Evolutionary conservation across 2,329 filamentous ascomycete genomes (phyloP), one percentile per base, ranked within the genome.

Genomic region (Tolypocladium album): DNA sequence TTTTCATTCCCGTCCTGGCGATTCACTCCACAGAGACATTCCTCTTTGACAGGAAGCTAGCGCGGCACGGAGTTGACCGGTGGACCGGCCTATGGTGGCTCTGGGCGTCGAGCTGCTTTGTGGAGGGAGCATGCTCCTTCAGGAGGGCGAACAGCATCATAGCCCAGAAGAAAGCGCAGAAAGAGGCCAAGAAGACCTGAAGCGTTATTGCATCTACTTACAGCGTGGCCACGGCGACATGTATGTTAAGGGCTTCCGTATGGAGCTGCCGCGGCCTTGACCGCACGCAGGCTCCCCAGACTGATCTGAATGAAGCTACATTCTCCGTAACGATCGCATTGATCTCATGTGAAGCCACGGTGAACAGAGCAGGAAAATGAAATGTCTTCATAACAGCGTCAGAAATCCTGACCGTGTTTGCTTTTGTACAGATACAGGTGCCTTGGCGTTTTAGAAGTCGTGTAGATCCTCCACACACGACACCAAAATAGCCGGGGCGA

Each of bases 1-100:
- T 93, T 50, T 76, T 88, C 59, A 66, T 76, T 24, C 76, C 82
- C 0, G 82, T 92, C 60, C 4, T 90, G 1, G 76, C 68, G 0
- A 81, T 90, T 15, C 93, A 97, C 72, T 27, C 78, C 0, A 61
- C 72, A 3, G 93, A 97, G 76, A 74, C 79, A n/a, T 73, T 74
- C 53, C 75, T 77, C 68, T 75, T 87, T 65, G 79, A 81, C 63
- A 72, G 69, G 50, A 76, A 73, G 56, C 72, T 85, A 61, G 67
- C 66, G 59, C 79, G 70, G 68, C 77, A 80, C 64, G 78, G 78
- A 8, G 78, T 86, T 13, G 70, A 71, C 61, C 70, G 73, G 40
- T 76, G 78, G 9, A 74, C 72, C 8, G 53, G 52, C n/a, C 64
- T 81, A 17, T 87, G 85, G 83, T 79, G 74, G 71, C 64, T 74